A percentile compares a stretch with the other conserved stretches of the same genome.
Evolutionary conservation across 345 rosid species (phyloP).

Genomic region (Rhizophora mangle): DNA sequence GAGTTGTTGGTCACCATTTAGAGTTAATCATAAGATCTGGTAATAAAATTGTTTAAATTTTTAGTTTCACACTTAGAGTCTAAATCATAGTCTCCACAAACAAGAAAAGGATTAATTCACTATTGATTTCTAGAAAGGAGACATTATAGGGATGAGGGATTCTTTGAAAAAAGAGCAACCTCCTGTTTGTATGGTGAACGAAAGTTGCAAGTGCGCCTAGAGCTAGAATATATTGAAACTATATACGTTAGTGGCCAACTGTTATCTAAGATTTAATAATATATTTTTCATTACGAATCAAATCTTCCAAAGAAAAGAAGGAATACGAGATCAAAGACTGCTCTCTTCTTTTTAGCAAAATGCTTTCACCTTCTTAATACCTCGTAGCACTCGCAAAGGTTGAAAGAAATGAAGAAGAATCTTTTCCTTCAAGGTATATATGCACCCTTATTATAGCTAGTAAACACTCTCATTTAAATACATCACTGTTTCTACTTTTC

Average conservation of each 20-base stretch:
- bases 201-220: constrained; percentile 12
- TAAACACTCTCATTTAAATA: not conserved
- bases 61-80: too few species aligned
- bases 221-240: not conserved
- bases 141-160: not conserved
- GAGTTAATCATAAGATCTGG: not conserved
- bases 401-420: not conserved
- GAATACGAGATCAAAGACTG: constrained; percentile 18
- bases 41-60: too few species aligned
- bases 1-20: constrained; percentile 28
- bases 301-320: constrained; percentile 16
- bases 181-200: constrained; percentile 20
- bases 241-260: not conserved
- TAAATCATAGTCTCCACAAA: too few species aligned
- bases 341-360: not conserved
- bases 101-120: constrained; percentile 1
- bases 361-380: not conserved
- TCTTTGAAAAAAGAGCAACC: not conserved
- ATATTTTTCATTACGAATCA: constrained; percentile 23
- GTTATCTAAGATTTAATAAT: not conserved
- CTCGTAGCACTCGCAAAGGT: not conserved
- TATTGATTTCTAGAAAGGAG: constrained; percentile 1
- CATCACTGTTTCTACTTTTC: not conserved
- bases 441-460: not conserved
- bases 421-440: not conserved